Base-by-base conservation (phyloP, 768 basidiomycete species). In the Amanita rubescens region DNA sequence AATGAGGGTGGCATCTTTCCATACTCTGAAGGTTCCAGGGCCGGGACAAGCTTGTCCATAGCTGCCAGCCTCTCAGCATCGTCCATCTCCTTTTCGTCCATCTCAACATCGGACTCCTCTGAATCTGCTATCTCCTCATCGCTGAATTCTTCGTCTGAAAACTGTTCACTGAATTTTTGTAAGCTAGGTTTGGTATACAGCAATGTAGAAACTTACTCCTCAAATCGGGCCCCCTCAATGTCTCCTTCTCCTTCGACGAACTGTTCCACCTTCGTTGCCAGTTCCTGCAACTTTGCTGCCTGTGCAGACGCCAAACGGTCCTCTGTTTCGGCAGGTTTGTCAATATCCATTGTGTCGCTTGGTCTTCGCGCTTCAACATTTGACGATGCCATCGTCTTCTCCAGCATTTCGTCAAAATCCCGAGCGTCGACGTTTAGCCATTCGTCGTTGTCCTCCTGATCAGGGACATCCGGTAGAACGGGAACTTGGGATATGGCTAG, bases 161-260 rank as follows among this genome's bases (percentile, higher is more conserved):
- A 69, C 41, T 71, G 66, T 58, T 90, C 90, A 60, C 89, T 90
- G 57, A 46, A 32, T 19, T n/a, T 41, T 39, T 58, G 48, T 53
- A 30, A 55, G 37, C 43, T 4, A 57, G 43, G 30, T 17, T 10
- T 24, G n/a, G 25, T 41, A 49, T 35, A 34, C 43, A 19, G 34
- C 46, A 22, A 51, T 33, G 51, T 51, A 45, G 42, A 39, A n/a
- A 73, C 87, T 63, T 69, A 98, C 94, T 97, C 95, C 51, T 85
- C 82, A 62, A 99, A 95, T 57, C 75, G 70, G 0, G 93, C 96
- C 3, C 96, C 96, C 57, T 91, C 87, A 8, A 96, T 56, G 55
- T 90, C 87, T 2, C 96, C 96, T 63, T 94, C 71, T 2, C 89
- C 93, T 59, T 92, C 84, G 2, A 99, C 84, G 63, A 99, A 99